Evolutionary conservation across 768 basidiomycete genomes (phyloP).

Genomic region (Boletus pseudo-olivaceus): DNA sequence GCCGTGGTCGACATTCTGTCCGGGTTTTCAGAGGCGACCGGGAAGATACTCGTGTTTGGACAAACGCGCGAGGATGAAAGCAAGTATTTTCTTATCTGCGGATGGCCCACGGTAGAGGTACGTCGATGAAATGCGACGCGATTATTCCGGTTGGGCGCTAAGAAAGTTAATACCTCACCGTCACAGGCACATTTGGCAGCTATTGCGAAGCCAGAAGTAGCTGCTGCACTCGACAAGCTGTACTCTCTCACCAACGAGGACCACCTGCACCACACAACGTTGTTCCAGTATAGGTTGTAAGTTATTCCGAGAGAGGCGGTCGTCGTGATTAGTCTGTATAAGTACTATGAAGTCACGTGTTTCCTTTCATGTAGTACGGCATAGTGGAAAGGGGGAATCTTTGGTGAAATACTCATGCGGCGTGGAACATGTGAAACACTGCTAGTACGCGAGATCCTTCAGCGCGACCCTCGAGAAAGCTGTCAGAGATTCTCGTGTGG

Average conservation of each 20-base stretch:
- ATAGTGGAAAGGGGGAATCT: too few species aligned
- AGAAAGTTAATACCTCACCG: background rate
- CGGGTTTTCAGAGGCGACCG: constrained; percentile 9
- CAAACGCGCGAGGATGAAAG: constrained; percentile 18
- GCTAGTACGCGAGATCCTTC: too few species aligned
- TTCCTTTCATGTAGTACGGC: background rate
- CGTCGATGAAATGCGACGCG: background rate
- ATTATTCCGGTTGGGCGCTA: background rate
- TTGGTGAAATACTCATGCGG: too few species aligned
- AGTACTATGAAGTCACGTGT: background rate
- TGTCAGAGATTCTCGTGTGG: background rate
- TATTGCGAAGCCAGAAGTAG: constrained; percentile 5
- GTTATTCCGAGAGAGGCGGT: background rate
- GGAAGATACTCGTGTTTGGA: constrained; percentile 19
- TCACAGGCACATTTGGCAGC: constrained; percentile 17
- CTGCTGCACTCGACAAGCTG: constrained; percentile 3
- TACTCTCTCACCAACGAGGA: constrained; percentile 14
- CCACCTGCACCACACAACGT: constrained; percentile 8
- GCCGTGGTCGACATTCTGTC: constrained; percentile 9
- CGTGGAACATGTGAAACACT: too few species aligned
- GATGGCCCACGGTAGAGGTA: constrained; percentile 27
- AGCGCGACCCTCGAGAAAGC: background rate
- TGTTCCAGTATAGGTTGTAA: background rate
- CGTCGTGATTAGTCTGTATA: background rate
- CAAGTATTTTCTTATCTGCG: constrained; percentile 16